These are phyloP conservation scores for Malus hybrid DNA, from an alignment of 331 rosid species.

Conservation along the genomic window DNA sequence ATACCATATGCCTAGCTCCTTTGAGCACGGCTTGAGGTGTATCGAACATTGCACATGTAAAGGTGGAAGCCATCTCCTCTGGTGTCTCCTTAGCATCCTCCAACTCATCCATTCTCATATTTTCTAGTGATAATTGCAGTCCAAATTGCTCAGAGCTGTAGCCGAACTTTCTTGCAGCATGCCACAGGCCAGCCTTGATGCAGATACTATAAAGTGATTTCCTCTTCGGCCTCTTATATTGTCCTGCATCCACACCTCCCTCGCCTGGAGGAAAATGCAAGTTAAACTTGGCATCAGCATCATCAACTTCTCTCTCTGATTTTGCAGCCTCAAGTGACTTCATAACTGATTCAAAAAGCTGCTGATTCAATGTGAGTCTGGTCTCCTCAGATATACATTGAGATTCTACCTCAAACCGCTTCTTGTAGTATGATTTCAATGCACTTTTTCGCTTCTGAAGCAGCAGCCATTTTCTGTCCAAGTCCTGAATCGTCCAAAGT, in stretches of 20 bases:
- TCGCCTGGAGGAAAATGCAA: constrained; percentile 92
- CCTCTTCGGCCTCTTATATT: constrained; percentile 87
- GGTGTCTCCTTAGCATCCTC: constrained; percentile 99
- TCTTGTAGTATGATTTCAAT: constrained; percentile 62
- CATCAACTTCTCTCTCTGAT: constrained; percentile 95
- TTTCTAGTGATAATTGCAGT: constrained; percentile 60
- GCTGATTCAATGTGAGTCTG: constrained; percentile 57
- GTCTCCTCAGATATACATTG: constrained; percentile 73
- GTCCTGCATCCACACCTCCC: constrained; percentile 84
- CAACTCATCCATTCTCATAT: constrained; percentile 68
- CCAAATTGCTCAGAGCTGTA: constrained; percentile 96
- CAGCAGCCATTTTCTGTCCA: constrained; percentile 91
- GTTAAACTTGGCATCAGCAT: constrained; percentile 93
- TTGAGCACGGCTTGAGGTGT: constrained; percentile 87
- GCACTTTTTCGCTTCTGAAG: constrained; percentile 94
- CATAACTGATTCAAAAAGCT: constrained; percentile 80
- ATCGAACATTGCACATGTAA: constrained; percentile 78
- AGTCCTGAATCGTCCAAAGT: constrained; percentile 91
- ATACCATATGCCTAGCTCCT: constrained; percentile 97
- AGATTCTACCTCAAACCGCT: constrained; percentile 78
- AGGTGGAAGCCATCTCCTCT: constrained; percentile 91
- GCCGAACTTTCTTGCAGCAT: constrained; percentile 89
- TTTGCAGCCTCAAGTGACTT: constrained; percentile 84
- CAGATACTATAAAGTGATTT: constrained; percentile 62
- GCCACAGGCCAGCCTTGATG: constrained; percentile 91